phyloP scores from a whole-genome alignment of 1,284 basidiomycete species.

The Mycosarcoma maydis region DNA sequence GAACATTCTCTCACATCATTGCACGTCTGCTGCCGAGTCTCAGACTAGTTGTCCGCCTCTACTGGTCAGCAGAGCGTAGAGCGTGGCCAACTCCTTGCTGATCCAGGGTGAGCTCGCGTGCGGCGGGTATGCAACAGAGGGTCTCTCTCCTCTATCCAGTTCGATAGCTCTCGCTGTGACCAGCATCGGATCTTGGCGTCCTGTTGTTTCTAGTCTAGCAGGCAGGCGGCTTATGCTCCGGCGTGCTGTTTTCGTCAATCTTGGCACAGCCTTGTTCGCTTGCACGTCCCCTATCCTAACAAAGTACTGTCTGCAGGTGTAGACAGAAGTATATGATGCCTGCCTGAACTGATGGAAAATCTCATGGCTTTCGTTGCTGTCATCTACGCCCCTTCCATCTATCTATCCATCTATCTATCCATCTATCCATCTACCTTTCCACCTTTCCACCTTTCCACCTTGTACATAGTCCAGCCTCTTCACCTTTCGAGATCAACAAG shows the following conservation, averaged over 20 bases:
- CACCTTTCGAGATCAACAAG: not conserved
- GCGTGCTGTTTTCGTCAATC: constrained; percentile 10
- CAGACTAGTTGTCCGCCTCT: not conserved
- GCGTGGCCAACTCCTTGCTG: constrained; percentile 5
- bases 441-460: not conserved
- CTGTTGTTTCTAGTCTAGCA: not conserved
- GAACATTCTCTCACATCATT: constrained; percentile 29
- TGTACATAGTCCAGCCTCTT: constrained; percentile 1
- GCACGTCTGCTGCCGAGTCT: not conserved
- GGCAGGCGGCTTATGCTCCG: not conserved
- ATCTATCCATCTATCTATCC: no score
- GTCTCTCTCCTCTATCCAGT: not conserved
- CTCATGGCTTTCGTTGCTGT: no score
- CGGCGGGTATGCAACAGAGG: constrained; percentile 1
- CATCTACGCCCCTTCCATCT: not conserved
- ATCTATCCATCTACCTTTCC: no score
- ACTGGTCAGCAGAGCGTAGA: not conserved
- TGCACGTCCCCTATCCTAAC: not conserved
- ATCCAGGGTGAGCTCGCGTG: constrained; percentile 26
- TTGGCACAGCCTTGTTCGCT: constrained; percentile 14
- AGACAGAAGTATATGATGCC: constrained; percentile 22
- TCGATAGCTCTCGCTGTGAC: not conserved
- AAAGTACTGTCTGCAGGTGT: not conserved
- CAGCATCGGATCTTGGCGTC: constrained; percentile 30
- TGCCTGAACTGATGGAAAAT: not conserved